A percentile compares a stretch with the other conserved stretches of the same genome.
Conservation (phyloP, 2,329 filamentous ascomycete species). For the Colletotrichum phormii region DNA sequence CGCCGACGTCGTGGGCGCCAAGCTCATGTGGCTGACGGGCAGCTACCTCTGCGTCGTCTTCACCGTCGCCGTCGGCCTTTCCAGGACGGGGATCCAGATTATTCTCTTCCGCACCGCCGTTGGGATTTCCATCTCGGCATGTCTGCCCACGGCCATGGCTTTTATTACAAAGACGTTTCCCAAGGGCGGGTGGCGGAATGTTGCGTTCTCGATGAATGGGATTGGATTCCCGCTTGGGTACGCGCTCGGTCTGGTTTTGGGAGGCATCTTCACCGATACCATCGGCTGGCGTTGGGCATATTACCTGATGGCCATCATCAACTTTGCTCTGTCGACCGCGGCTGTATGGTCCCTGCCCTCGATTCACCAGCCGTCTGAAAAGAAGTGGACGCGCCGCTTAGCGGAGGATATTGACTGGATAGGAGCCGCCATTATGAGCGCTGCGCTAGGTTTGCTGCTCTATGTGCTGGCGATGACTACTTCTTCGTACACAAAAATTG, state of each 20-base stretch:
- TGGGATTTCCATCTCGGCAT: slow-evolving; percentile 51
- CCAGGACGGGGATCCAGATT: slow-evolving; percentile 49
- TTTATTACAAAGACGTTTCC: slow-evolving; percentile 52
- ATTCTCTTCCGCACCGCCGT: slow-evolving; percentile 50
- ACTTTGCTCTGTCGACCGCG: slow-evolving; percentile 48
- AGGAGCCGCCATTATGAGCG: slow-evolving; percentile 58
- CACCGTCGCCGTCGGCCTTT: slow-evolving; percentile 48
- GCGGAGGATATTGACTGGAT: slow-evolving; percentile 64
- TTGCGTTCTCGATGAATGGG: slow-evolving; percentile 57
- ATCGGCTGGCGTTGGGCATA: slow-evolving; percentile 61
- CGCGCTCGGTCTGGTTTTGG: slow-evolving; percentile 60
- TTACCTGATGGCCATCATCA: slow-evolving; percentile 52
- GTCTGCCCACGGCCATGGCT: slow-evolving; percentile 50
- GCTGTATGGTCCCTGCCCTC: slow-evolving; percentile 52
- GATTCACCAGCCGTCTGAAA: slow-evolving; percentile 39
- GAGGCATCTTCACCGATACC: slow-evolving; percentile 60
- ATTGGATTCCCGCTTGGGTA: slow-evolving; percentile 60
- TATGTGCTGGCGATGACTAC: slow-evolving; percentile 63
- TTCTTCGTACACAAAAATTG: slow-evolving; percentile 51
- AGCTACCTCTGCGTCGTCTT: slow-evolving; percentile 47
- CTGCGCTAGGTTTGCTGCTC: slow-evolving; percentile 59
- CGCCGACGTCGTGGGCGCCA: slow-evolving; percentile 50
- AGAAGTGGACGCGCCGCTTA: slow-evolving; percentile 42
- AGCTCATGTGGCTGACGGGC: slow-evolving; percentile 48
- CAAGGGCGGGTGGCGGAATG: slow-evolving; percentile 50